Conservation (phyloP, 2,329 filamentous ascomycete genomes). For the Rutstroemia sp. region DNA sequence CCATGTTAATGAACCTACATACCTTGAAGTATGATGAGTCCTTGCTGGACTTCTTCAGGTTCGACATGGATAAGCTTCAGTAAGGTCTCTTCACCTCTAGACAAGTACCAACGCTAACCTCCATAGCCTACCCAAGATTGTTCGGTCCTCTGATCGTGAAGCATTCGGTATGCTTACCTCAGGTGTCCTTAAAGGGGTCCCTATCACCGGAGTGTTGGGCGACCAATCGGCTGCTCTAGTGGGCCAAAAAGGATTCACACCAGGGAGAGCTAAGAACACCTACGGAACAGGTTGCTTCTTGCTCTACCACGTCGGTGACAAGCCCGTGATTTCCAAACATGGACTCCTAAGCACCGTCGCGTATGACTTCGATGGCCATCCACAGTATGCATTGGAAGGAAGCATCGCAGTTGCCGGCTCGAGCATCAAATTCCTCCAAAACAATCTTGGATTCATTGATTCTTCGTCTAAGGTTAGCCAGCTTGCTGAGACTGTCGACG, state of each 20-base stretch:
- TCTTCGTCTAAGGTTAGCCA: constrained; percentile 57
- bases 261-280: constrained; percentile 75
- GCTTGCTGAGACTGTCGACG: constrained; percentile 53
- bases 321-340: constrained; percentile 71
- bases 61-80: constrained; percentile 45
- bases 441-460: constrained; percentile 56
- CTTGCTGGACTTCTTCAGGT: constrained; percentile 70
- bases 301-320: constrained; percentile 73
- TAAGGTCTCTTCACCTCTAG: neutral
- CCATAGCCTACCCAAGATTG: constrained; percentile 62
- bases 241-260: constrained; percentile 69
- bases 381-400: constrained; percentile 69
- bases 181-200: constrained; percentile 57
- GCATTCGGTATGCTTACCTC: constrained; percentile 58
- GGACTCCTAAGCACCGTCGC: constrained; percentile 72
- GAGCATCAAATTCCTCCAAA: constrained; percentile 65
- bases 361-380: constrained; percentile 65
- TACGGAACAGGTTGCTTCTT: constrained; percentile 83
- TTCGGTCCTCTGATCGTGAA: constrained; percentile 62
- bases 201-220: constrained; percentile 70
- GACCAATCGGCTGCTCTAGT: constrained; percentile 78
- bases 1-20: constrained; percentile 89
- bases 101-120: neutral
- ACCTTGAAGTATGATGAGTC: constrained; percentile 73
- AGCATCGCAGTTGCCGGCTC: constrained; percentile 72